Base-by-base conservation (phyloP, 208 protist species). In the Novymonas esmeraldas region DNA sequence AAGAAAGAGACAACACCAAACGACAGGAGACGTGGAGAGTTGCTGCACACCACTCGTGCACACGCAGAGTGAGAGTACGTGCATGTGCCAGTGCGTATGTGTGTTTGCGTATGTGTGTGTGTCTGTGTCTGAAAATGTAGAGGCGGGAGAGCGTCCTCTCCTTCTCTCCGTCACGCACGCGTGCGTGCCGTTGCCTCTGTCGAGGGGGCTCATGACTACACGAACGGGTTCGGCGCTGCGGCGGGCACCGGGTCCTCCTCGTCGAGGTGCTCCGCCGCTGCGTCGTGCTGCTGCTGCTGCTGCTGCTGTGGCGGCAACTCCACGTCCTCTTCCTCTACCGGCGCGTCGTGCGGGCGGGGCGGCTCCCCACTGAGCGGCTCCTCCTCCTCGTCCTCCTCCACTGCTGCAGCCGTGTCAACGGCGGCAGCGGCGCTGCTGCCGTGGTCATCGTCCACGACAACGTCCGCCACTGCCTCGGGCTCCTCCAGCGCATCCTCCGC, bases 171-270 rank as follows among this genome's bases (percentile, higher is more conserved):
- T n/a, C n/a, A n/a, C n/a, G n/a, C n/a, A n/a, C n/a, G n/a, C n/a
- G n/a, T n/a, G n/a, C n/a, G n/a, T n/a, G n/a, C n/a, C n/a, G n/a
- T 69, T 34, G 6, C 3, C 20, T 6, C 10, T 20, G 50, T 16
- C 1, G 16, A 28, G n/a, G 7, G 3, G 6, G 36, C 36, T 1
- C 24, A 6, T 5, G 14, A 13, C 39, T 72, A 73, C 48, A 78
- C 65, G 39, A 81, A 77, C 18, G 70, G 76, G 49, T 78, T 78
- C 3, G 76, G 76, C 22, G 70, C 64, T 18, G 51, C 60, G 16
- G 44, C 59, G 5, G 76, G 70, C 7, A 73, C 45, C 0, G 69
- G 64, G 14, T 78, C 70, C 34, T 76, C 70, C 29, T 72, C 70
- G 13, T 73, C 56, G 24, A 29, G 9, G 18, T 48, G 22, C 42